Conservation (phyloP, 768 basidiomycete genomes). For the Leucogyrophana mollusca region DNA sequence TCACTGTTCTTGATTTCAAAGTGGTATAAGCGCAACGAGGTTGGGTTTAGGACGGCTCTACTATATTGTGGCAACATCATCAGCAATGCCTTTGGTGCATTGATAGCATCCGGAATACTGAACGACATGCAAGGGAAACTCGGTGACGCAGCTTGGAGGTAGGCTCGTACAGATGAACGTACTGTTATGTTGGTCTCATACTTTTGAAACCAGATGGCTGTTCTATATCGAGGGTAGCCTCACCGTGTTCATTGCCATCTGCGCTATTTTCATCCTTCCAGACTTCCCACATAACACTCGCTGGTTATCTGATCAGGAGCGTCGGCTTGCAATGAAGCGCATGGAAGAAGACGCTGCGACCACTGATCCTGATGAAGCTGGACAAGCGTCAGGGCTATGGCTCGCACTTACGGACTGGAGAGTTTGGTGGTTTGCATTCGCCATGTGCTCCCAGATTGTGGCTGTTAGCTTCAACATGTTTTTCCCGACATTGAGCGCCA, state of each 20-base stretch:
- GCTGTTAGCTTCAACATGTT: conserved; percentile 72
- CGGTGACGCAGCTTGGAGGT: conserved; percentile 71
- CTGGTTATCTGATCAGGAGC: conserved; percentile 57
- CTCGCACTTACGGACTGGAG: conserved; percentile 69
- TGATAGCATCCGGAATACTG: conserved; percentile 72
- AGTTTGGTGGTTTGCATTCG: conserved; percentile 75
- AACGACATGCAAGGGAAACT: conserved; percentile 61
- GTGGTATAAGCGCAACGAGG: conserved; percentile 71
- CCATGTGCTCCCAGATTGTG: conserved; percentile 49
- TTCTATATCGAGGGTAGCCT: conserved; percentile 63
- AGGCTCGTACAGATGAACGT: conserved; percentile 19
- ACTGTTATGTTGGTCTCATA: conserved; percentile 64
- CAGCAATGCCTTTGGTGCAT: conserved; percentile 74
- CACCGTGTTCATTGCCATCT: conserved; percentile 47
- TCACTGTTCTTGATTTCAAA: conserved; percentile 62
- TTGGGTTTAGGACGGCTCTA: conserved; percentile 61
- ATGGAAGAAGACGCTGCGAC: conserved; percentile 59
- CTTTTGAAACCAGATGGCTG: conserved; percentile 52
- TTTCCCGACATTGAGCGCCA: conserved; percentile 71
- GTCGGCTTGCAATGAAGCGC: conserved; percentile 48
- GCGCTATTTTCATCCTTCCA: conserved; percentile 61
- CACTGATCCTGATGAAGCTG: conserved; percentile 37
- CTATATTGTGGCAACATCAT: conserved; percentile 68
- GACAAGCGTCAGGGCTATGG: conserved; percentile 41
- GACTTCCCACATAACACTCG: conserved; percentile 60